Evolutionary conservation across 306 rosid genomes (phyloP).

Genomic region (Prosopis cineraria): DNA sequence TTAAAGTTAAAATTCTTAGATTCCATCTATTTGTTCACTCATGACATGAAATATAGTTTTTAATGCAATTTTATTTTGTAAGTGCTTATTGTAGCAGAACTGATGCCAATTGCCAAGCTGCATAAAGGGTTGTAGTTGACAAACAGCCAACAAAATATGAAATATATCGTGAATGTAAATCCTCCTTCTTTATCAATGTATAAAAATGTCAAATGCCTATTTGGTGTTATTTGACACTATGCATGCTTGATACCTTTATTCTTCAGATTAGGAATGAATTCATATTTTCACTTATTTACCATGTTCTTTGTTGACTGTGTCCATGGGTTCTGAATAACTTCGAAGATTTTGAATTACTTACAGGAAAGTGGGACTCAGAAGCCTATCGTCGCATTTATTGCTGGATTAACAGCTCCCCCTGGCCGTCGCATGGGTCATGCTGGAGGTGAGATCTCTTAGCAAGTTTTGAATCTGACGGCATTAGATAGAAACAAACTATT

Average conservation of each 20-base stretch:
- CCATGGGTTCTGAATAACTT: slow-evolving; percentile 11
- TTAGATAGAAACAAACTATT: slow-evolving; percentile 14
- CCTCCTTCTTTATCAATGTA: slow-evolving; percentile 12
- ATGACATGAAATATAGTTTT: neutral
- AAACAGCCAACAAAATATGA: neutral
- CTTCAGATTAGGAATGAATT: neutral
- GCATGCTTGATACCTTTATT: neutral
- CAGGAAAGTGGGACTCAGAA: slow-evolving; percentile 99
- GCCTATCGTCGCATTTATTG: slow-evolving; percentile 93
- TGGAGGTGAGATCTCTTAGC: slow-evolving; percentile 62
- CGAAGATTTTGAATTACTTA: slow-evolving; percentile 23
- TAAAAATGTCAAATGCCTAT: neutral
- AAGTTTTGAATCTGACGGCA: slow-evolving; percentile 3
- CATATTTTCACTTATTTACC: neutral
- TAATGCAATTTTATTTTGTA: neutral
- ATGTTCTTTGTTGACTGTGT: no score
- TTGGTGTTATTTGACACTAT: neutral
- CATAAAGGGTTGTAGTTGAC: neutral
- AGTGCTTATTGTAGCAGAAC: neutral
- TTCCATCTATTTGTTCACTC: neutral
- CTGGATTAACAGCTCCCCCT: slow-evolving; percentile 99
- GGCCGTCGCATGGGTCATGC: slow-evolving; percentile 99
- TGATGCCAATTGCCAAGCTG: neutral
- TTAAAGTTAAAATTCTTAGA: neutral
- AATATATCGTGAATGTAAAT: slow-evolving; percentile 3